Conservation (phyloP, 371 early-diverging fungal species). For the Apophysomyces trapeziformis region DNA sequence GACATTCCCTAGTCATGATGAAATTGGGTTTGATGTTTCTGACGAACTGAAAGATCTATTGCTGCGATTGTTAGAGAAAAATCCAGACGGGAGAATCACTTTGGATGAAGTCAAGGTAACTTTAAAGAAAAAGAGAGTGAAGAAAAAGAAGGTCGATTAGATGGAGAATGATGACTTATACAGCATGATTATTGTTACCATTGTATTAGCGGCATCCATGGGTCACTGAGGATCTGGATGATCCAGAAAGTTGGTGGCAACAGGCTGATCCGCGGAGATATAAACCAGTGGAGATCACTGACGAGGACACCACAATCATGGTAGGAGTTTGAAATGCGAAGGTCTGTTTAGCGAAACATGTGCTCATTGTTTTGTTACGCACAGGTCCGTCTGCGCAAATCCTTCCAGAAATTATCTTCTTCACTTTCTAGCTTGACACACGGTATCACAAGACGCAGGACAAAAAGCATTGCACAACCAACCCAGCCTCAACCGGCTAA, state of each 20-base stretch:
- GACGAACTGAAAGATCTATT: conserved; percentile 64
- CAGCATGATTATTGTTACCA: background rate
- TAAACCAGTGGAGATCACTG: conserved; percentile 35
- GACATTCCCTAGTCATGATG: conserved; percentile 24
- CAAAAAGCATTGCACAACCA: conserved; percentile 22
- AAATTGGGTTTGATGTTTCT: conserved; percentile 28
- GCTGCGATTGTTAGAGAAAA: conserved; percentile 73
- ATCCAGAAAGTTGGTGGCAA: conserved; percentile 47
- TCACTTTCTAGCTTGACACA: conserved; percentile 31
- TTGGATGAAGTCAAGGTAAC: conserved; percentile 80
- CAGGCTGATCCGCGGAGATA: conserved; percentile 33
- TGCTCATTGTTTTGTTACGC: background rate
- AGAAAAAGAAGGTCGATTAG: no score
- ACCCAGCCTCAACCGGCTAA: background rate
- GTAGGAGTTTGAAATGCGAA: conserved; percentile 31
- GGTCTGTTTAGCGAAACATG: background rate
- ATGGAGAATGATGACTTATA: no score
- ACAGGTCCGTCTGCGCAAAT: conserved; percentile 31
- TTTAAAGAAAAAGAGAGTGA: background rate
- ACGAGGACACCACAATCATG: conserved; percentile 41
- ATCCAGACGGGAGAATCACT: conserved; percentile 76
- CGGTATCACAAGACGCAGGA: conserved; percentile 26
- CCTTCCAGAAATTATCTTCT: conserved; percentile 29
- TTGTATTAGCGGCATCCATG: conserved; percentile 75
- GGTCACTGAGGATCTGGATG: conserved; percentile 73